Conservation (phyloP, 164 flowering plant species). For the Vitis rotundifolia region DNA sequence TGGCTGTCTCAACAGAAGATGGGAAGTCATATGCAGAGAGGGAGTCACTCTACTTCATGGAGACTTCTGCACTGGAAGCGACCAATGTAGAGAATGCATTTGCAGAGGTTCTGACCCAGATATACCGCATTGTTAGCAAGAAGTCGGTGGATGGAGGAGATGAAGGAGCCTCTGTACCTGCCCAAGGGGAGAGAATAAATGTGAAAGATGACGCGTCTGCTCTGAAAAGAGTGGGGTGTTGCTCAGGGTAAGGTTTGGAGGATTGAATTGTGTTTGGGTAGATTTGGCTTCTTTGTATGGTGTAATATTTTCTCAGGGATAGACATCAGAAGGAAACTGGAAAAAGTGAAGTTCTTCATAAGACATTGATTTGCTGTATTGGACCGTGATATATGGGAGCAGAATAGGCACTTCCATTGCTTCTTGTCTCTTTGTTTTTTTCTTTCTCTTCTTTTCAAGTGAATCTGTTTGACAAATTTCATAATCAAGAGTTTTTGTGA, state of each 20-base stretch:
- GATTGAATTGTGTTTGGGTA: neutral
- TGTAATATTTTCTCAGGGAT: neutral
- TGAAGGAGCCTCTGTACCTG: conserved; percentile 49
- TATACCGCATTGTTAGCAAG: conserved; percentile 60
- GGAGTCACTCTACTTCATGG: conserved; percentile 70
- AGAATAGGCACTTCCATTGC: neutral
- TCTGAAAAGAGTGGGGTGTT: conserved; percentile 58
- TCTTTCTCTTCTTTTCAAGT: conserved; percentile 1
- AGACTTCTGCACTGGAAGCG: conserved; percentile 73
- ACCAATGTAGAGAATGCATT: conserved; percentile 68
- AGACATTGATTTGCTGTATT: no score
- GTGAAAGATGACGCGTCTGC: conserved; percentile 53
- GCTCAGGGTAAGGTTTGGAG: conserved; percentile 41
- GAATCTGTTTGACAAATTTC: no score
- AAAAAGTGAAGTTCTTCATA: no score
- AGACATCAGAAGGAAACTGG: neutral
- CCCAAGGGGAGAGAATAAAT: conserved; percentile 62
- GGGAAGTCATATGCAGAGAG: conserved; percentile 62
- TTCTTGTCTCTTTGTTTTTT: neutral
- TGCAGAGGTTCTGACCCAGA: conserved; percentile 65
- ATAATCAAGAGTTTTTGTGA: no score
- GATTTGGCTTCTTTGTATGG: neutral
- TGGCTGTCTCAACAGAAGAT: conserved; percentile 63
- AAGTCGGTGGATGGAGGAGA: conserved; percentile 65
- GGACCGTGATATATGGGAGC: no score